These are phyloP conservation scores for Erythrobasidium hasegawianum DNA, from an alignment of 1,284 basidiomycete species.

Conservation along the genomic window DNA sequence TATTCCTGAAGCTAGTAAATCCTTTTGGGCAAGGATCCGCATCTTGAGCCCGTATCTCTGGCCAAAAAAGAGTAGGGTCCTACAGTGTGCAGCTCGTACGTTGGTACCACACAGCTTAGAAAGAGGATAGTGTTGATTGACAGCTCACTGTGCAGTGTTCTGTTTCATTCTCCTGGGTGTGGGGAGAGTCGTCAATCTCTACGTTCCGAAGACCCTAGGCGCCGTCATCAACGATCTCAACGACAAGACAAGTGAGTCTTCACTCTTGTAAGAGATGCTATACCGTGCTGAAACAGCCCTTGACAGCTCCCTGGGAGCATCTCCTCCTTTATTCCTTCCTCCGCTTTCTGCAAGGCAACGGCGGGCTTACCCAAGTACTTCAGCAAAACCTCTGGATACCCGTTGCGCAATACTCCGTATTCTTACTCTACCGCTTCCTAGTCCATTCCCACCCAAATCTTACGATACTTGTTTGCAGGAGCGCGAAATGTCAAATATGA, in stretches of 20 bases:
- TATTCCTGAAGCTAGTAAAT: background rate
- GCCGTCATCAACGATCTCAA: constrained; percentile 57
- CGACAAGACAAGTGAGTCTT: constrained; percentile 35
- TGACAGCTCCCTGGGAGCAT: constrained; percentile 45
- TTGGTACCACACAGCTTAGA: constrained; percentile 18
- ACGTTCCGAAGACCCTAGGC: constrained; percentile 69
- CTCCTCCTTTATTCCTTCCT: constrained; percentile 48
- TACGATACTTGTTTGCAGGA: constrained; percentile 47
- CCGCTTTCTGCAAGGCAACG: constrained; percentile 51
- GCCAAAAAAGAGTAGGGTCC: constrained; percentile 62
- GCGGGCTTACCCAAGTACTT: constrained; percentile 48
- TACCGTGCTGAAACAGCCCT: background rate
- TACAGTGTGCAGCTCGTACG: constrained; percentile 62
- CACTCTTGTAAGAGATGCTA: background rate
- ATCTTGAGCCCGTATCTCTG: constrained; percentile 71
- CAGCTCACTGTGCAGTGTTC: constrained; percentile 46
- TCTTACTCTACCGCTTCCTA: too few species aligned
- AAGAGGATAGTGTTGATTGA: constrained; percentile 36
- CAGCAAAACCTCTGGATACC: constrained; percentile 53
- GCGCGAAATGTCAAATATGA: constrained; percentile 66
- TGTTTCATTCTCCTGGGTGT: constrained; percentile 66
- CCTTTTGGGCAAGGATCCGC: constrained; percentile 39
- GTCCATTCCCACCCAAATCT: too few species aligned
- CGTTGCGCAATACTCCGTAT: constrained; percentile 72
- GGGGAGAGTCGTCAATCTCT: constrained; percentile 70